These are phyloP conservation scores for Fusarium decemcellulare DNA, from an alignment of 2,329 filamentous ascomycete species.

Conservation along the genomic window DNA sequence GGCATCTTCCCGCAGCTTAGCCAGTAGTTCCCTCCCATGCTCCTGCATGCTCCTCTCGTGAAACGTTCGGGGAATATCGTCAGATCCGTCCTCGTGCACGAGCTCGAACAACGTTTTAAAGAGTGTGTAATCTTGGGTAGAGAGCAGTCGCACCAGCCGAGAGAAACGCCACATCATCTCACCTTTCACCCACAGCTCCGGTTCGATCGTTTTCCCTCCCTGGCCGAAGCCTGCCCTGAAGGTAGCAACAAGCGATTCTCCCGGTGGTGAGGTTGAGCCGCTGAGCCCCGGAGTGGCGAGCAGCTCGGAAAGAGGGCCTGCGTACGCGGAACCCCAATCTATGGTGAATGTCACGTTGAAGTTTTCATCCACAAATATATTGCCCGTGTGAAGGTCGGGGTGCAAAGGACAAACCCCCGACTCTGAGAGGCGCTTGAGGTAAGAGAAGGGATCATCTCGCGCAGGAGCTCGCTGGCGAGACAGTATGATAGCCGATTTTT, in stretches of 20 bases:
- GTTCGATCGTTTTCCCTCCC: neutral
- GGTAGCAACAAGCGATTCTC: conserved; percentile 17
- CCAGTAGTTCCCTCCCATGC: conserved; percentile 14
- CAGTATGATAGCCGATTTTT: conserved; percentile 43
- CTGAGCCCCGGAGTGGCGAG: conserved; percentile 22
- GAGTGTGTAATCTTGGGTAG: conserved; percentile 34
- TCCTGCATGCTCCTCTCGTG: neutral
- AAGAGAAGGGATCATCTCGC: conserved; percentile 44
- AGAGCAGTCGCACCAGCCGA: conserved; percentile 38
- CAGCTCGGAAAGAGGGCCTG: conserved; percentile 34
- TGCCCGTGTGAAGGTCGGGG: conserved; percentile 43
- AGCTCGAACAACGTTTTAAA: conserved; percentile 36
- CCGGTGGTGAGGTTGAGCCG: conserved; percentile 1
- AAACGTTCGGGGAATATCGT: conserved; percentile 25
- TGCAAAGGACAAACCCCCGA: conserved; percentile 27
- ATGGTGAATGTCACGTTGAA: conserved; percentile 45
- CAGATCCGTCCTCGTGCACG: conserved; percentile 14
- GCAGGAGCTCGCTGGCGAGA: conserved; percentile 39
- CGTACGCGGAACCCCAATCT: conserved; percentile 42
- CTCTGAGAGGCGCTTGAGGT: neutral
- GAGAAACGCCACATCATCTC: conserved; percentile 39
- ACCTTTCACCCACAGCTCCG: conserved; percentile 23
- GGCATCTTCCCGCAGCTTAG: conserved; percentile 10
- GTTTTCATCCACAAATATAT: conserved; percentile 44
- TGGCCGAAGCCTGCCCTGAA: conserved; percentile 26